Evolutionary conservation across 2,329 filamentous ascomycete species (phyloP), one percentile per base, ranked within the genome.

Genomic region (Aaosphaeria arxii): DNA sequence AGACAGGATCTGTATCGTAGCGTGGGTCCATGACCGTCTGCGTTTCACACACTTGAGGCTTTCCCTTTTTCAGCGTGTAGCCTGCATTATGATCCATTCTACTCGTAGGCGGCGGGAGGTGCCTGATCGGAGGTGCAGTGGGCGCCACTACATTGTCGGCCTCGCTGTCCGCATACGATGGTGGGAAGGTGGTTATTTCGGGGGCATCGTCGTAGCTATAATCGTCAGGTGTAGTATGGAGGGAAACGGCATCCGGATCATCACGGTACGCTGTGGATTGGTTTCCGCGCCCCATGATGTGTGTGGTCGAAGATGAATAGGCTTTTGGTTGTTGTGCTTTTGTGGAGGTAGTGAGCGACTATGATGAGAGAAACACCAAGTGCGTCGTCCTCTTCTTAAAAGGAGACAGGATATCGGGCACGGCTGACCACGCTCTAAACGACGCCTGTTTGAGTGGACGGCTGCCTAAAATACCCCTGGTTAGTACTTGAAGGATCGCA

Each of bases 191-290:
- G 7, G 48, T 54, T 28, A 62, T 57, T 28, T 69, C 64, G n/a
- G 65, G 64, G 1, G 63, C 65, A 49, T 71, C 69, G 41, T 66
- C 60, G 49, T 71, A 70, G 7, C 53, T 49, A 51, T 71, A 71
- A 46, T 67, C 67, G 40, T 66, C 64, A 13, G 63, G 69, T 6
- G 66, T 70, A 9, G 69, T 71, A 47, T 70, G 68, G 5, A 72
- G 61, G 3, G 69, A 71, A 1, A 71, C 58, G 6, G 70, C 62
- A 40, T 72, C 69, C 1, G 63, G 64, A 44, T 71, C 69, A 51
- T 71, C 68, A 39, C 64, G 59, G 45, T 69, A 71, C 38, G 47
- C 50, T 17, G 58, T 41, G 24, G 55, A 47, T 13, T 43, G 53
- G 9, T 56, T 51, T n/a, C 62, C 46, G 48, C 51, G 60, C 47